Base-by-base conservation (phyloP, 352 stramenopile genomes). In the Saprolegnia diclina region DNA sequence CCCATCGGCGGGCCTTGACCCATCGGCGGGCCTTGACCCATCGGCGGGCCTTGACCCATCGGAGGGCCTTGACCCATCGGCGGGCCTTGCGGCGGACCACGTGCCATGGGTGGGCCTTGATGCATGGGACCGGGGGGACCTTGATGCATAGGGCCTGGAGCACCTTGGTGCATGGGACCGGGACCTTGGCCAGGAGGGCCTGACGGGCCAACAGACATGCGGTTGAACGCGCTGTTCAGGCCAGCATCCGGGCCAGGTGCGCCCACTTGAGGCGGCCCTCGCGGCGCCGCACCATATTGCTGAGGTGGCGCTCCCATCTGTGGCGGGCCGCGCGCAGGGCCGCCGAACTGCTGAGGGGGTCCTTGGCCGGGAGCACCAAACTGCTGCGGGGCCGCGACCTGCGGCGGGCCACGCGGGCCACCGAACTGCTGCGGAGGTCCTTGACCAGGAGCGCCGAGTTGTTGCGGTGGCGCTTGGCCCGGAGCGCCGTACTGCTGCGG, bases 91-190 rank as follows among this genome's bases (percentile, higher is more conserved):
- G 13, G 13, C 24, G 52, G 24, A 11, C 24, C 24, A 29, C 24
- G 46, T 29, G n/a, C n/a, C n/a, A 54, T 54, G n/a, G 46, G 46
- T 29, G 46, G 46, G n/a, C 46, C 46, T 54, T 54, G 46, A 5
- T 35, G 29, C 29, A 35, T 35, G 5, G 29, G 29, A 35, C 29
- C 29, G 29, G 29, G 29, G 29, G 29, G 29, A 35, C 29, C 29
- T 35, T 35, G 29, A 35, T 35, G 29, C 29, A 54, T 29, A 35
- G 29, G 29, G 29, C 29, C 29, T 35, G 29, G 29, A 35, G 29
- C 2, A 35, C 29, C 29, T 35, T 35, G 29, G 5, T 35, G 29
- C 29, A 35, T 35, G 29, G 29, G 29, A 35, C 29, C 29, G 29
- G 29, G 29, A 35, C 29, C 29, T 35, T 35, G 29, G 29, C 29